Conservation (phyloP, 1,284 basidiomycete genomes). For the Spongiforma sp. region DNA sequence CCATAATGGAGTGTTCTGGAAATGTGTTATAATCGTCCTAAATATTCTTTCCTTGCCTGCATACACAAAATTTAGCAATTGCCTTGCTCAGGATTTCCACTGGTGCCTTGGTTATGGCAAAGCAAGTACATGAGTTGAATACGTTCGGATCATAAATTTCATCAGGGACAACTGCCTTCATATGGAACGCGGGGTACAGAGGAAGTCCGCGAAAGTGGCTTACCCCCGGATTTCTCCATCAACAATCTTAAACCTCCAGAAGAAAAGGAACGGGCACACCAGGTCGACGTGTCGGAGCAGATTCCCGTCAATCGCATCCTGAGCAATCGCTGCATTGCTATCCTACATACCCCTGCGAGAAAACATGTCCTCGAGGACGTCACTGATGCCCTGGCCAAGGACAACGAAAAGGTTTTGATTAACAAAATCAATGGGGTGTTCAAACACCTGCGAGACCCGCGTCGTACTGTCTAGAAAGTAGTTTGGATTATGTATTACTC, state of each 20-base stretch:
- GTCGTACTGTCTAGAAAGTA: too few species aligned
- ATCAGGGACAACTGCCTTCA: slow-evolving; percentile 62
- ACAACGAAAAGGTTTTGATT: too few species aligned
- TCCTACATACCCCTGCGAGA: slow-evolving; percentile 67
- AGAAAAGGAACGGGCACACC: slow-evolving; percentile 58
- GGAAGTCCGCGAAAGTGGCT: slow-evolving; percentile 66
- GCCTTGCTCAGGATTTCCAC: slow-evolving; percentile 67
- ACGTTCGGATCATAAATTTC: slow-evolving; percentile 75
- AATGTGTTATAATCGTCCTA: too few species aligned
- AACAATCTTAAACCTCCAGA: slow-evolving; percentile 56
- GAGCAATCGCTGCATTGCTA: slow-evolving; percentile 77
- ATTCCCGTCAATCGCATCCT: slow-evolving; percentile 61
- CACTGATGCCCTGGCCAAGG: slow-evolving; percentile 50
- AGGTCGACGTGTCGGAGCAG: slow-evolving; percentile 53
- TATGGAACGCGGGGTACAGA: slow-evolving; percentile 85
- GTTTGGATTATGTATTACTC: too few species aligned
- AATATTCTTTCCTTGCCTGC: too few species aligned
- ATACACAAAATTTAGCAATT: too few species aligned
- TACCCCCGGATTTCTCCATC: slow-evolving; percentile 64
- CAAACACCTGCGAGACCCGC: too few species aligned
- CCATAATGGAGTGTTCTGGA: too few species aligned
- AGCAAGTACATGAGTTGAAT: slow-evolving; percentile 68
- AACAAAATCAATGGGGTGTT: too few species aligned
- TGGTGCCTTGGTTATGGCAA: slow-evolving; percentile 79
- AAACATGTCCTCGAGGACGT: slow-evolving; percentile 53